A percentile compares a stretch with the other conserved stretches of the same genome.
Evolutionary conservation across 257 asterid species (phyloP).

Genomic region (Plantago major): DNA sequence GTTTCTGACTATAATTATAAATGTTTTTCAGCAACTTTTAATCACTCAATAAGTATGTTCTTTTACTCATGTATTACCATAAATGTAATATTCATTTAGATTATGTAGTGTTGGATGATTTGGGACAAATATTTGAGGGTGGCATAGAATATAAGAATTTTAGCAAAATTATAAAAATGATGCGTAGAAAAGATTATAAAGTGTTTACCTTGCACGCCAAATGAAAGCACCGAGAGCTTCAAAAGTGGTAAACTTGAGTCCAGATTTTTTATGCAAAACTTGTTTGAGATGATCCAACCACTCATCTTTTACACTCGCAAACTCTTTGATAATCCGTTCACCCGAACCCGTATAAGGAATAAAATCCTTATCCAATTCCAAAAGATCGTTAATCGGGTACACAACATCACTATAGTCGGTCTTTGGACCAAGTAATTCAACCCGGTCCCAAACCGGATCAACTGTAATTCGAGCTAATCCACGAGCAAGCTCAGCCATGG

Average conservation of each 20-base stretch:
- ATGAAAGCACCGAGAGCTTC: constrained; percentile 79
- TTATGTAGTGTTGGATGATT: too few relatives aligned
- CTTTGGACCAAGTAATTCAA: constrained; percentile 61
- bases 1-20: too few relatives aligned
- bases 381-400: constrained; percentile 44
- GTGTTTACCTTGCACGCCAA: constrained; percentile 69
- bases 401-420: constrained; percentile 33
- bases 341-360: constrained; percentile 39
- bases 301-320: constrained; percentile 44
- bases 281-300: constrained; percentile 58
- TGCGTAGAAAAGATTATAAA: too few relatives aligned
- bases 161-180: too few relatives aligned
- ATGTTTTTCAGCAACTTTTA: too few relatives aligned
- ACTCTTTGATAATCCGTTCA: constrained; percentile 39
- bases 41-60: too few relatives aligned
- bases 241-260: constrained; percentile 60
- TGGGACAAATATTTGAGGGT: too few relatives aligned
- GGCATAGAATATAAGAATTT: too few relatives aligned
- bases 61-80: too few relatives aligned
- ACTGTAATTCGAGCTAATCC: constrained; percentile 32
- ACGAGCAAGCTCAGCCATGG: constrained; percentile 69
- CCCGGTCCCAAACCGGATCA: constrained; percentile 69
- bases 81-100: too few relatives aligned
- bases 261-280: constrained; percentile 37
- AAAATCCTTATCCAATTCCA: constrained; percentile 41